Evolutionary conservation across 441 rosid genomes (phyloP), one percentile per base, ranked within the genome.

Genomic region (Biscutella laevigata): DNA sequence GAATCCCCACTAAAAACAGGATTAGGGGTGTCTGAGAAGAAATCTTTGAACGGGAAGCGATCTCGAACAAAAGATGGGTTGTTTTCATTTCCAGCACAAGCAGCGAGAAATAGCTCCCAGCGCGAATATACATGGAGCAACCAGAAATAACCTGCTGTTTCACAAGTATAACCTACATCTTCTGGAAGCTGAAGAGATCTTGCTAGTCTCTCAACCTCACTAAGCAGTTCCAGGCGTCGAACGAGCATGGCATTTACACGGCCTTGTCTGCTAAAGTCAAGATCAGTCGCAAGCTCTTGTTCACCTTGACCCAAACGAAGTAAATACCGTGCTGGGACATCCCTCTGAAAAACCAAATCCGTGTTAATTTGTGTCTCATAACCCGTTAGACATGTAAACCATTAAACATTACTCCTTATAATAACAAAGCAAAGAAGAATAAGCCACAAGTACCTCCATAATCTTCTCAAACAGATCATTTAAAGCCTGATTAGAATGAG

Each of bases 281-380:
- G 95, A 75, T 92, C 97, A 68, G 99, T 92, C 28, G 97, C 99
- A 41, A 92, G 80, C 67, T 92, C 97, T 76, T 92, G 99, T 77
- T 92, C 99, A 52, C 99, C 99, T 77, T 92, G 99, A 72, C 99
- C 99, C 60, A 92, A 73, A 64, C 99, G 96, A 64, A 92, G 99
- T 77, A 92, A 90, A 77, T 92, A 92, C 19, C 96, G 85, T 9
- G 97, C 95, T 50, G 97, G 97, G 15, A 92, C 95, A 76, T 92
- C 99, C 60, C 99, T 88, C 99, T 92, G 78, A 53, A 74, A 57
- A 17, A 17, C 1, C 7, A 61, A 34, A 55, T 2, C 41, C 42
- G 25, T 13, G 3, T 38, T 30, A 37, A 57, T 36, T 35, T 36
- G 22, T 35, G 12, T 27, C 24, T 52, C 37, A 53, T 47, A 19